A percentile compares a stretch with the other conserved stretches of the same genome.
Conservation (phyloP, 2,329 filamentous ascomycete genomes). For the Pseudocercospora ulei region DNA sequence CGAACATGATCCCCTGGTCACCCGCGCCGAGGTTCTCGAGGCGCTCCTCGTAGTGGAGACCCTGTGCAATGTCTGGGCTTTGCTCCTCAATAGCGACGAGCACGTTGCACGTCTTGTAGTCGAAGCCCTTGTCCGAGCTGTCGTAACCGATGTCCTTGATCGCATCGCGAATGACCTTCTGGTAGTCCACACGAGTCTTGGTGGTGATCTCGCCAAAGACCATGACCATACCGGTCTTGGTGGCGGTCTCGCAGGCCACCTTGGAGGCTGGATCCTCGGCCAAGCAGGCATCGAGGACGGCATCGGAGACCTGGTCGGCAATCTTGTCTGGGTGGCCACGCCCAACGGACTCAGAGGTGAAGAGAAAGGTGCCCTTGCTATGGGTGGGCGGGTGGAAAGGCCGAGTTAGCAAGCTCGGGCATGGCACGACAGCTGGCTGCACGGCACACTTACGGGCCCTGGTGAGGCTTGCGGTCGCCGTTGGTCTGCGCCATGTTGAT, state of each 20-base stretch:
- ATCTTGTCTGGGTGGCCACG: slow-evolving; percentile 35
- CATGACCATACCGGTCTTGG: slow-evolving; percentile 99
- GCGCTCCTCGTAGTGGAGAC: slow-evolving; percentile 94
- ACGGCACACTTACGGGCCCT: slow-evolving; percentile 19
- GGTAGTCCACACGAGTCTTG: slow-evolving; percentile 92
- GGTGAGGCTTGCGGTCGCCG: slow-evolving; percentile 15
- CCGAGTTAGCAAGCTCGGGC: slow-evolving; percentile 13
- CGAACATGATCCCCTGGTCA: slow-evolving; percentile 99
- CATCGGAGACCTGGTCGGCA: slow-evolving; percentile 89
- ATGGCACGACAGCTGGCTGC: slow-evolving; percentile 2
- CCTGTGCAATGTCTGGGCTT: slow-evolving; percentile 96
- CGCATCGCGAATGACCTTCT: slow-evolving; percentile 85
- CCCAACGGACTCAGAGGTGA: slow-evolving; percentile 47
- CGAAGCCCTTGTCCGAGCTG: slow-evolving; percentile 92
- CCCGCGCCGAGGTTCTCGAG: slow-evolving; percentile 96
- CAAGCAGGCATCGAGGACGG: slow-evolving; percentile 95
- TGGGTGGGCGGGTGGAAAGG: slow-evolving; percentile 1
- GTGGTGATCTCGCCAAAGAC: slow-evolving; percentile 98
- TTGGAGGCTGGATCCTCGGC: slow-evolving; percentile 93
- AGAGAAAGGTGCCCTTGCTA: slow-evolving; percentile 30
- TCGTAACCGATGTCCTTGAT: slow-evolving; percentile 99
- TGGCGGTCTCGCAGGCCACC: slow-evolving; percentile 95
- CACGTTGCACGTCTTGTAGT: slow-evolving; percentile 99
- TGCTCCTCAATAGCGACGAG: slow-evolving; percentile 98
- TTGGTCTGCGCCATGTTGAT: slow-evolving; percentile 15